Conservation (phyloP, 768 basidiomycete genomes). For the Mycena indigotica region DNA sequence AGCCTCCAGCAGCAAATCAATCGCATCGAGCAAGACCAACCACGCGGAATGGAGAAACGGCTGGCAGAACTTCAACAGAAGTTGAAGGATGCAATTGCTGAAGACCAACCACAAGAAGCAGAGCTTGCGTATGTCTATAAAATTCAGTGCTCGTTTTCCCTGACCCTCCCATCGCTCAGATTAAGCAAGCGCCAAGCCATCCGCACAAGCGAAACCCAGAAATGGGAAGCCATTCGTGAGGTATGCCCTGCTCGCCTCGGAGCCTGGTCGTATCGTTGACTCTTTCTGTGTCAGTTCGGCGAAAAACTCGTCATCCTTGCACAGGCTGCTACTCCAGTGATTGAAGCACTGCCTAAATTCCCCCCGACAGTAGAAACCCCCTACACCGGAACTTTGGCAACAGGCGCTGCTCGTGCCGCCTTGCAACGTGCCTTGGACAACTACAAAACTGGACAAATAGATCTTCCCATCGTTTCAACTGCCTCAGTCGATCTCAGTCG, state of each 20-base stretch:
- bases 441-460: constrained; percentile 69
- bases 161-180: constrained; percentile 28
- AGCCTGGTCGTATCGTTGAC: constrained; percentile 5
- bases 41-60: constrained; percentile 65
- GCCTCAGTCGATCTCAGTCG: constrained; percentile 59
- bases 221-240: constrained; percentile 84
- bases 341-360: constrained; percentile 63
- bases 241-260: constrained; percentile 37
- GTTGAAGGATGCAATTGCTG: constrained; percentile 62
- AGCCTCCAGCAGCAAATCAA: constrained; percentile 61
- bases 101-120: constrained; percentile 67
- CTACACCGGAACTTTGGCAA: constrained; percentile 63
- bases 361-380: constrained; percentile 60
- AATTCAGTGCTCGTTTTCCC: not conserved
- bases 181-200: constrained; percentile 76
- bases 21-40: constrained; percentile 66
- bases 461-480: constrained; percentile 47
- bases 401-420: constrained; percentile 70
- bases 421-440: constrained; percentile 80
- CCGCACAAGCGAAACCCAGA: constrained; percentile 70
- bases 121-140: constrained; percentile 41
- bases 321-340: constrained; percentile 66
- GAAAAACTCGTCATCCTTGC: constrained; percentile 78
- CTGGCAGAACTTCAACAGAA: constrained; percentile 71
- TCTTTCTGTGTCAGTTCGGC: constrained; percentile 55